These are phyloP conservation scores for Echinosphaeria canescens DNA, from an alignment of 2,329 filamentous ascomycete species.

Conservation along the genomic window DNA sequence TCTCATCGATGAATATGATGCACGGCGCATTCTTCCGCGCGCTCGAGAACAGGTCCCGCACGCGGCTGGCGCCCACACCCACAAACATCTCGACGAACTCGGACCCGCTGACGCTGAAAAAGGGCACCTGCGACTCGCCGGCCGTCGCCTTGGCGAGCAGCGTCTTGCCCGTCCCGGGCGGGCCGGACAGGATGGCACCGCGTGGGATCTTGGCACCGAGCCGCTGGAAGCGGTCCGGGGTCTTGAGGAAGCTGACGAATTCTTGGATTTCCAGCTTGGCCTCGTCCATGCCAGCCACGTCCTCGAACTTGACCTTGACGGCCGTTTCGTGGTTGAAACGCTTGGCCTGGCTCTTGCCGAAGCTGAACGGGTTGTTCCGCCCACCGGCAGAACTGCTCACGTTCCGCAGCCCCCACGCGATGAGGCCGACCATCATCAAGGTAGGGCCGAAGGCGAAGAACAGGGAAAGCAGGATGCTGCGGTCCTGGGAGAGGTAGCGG, in stretches of 20 bases:
- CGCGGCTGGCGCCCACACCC: constrained; percentile 87
- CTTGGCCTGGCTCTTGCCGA: constrained; percentile 89
- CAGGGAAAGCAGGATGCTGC: constrained; percentile 51
- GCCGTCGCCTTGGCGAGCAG: constrained; percentile 92
- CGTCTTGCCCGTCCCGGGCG: constrained; percentile 96
- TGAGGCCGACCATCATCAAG: constrained; percentile 60
- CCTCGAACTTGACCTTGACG: constrained; percentile 89
- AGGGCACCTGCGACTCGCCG: constrained; percentile 89
- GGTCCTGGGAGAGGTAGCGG: constrained; percentile 36
- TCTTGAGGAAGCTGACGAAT: constrained; percentile 92
- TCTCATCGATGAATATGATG: constrained; percentile 99
- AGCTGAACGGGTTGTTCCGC: constrained; percentile 60
- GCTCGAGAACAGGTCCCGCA: constrained; percentile 84
- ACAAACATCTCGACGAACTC: constrained; percentile 99
- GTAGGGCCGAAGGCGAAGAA: constrained; percentile 70
- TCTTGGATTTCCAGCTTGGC: constrained; percentile 98
- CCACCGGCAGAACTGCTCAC: constrained; percentile 44
- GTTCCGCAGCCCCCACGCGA: constrained; percentile 60
- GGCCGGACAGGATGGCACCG: constrained; percentile 90
- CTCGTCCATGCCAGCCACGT: constrained; percentile 96
- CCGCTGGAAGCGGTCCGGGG: constrained; percentile 79
- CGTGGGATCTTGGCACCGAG: constrained; percentile 95
- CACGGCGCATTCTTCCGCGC: constrained; percentile 92
- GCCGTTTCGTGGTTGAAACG: constrained; percentile 95
- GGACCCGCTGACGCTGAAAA: constrained; percentile 95